These are phyloP conservation scores for Pseudocercospora fuligena DNA, from an alignment of 2,329 filamentous ascomycete genomes.

Conservation along the genomic window DNA sequence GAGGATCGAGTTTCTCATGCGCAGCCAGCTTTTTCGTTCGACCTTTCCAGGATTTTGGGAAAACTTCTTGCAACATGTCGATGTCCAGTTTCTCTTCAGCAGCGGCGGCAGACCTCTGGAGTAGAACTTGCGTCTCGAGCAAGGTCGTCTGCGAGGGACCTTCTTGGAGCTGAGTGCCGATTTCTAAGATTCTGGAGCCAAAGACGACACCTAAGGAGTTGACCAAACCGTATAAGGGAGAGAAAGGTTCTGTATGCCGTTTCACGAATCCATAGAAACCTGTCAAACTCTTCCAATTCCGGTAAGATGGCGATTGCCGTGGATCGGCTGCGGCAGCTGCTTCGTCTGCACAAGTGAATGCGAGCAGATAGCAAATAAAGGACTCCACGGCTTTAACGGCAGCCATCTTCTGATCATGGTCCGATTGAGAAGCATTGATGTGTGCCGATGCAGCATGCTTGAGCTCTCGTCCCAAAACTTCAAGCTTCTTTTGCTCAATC, in stretches of 20 bases:
- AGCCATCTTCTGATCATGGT: conserved; percentile 31
- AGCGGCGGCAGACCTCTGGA: conserved; percentile 28
- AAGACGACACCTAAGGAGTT: conserved; percentile 48
- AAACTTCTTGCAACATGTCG: conserved; percentile 44
- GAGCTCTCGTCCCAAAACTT: conserved; percentile 49
- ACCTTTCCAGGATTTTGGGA: conserved; percentile 46
- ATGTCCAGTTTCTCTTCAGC: conserved; percentile 38
- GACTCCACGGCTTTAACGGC: conserved; percentile 53
- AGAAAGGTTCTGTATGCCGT: conserved; percentile 31
- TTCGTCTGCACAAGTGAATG: conserved; percentile 41
- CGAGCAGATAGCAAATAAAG: conserved; percentile 46
- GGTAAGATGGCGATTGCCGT: conserved; percentile 28
- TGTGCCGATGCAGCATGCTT: conserved; percentile 52
- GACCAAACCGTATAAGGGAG: conserved; percentile 48
- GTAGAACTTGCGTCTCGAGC: conserved; percentile 24
- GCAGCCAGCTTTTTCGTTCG: conserved; percentile 34
- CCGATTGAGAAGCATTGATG: conserved; percentile 17
- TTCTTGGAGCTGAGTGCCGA: conserved; percentile 19
- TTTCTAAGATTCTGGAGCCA: conserved; percentile 43
- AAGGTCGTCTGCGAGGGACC: conserved; percentile 19
- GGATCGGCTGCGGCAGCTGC: conserved; percentile 32
- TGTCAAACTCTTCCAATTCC: conserved; percentile 36
- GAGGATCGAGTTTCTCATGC: conserved; percentile 41
- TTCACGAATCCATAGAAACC: conserved; percentile 38
- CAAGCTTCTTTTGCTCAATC: conserved; percentile 46